Base-by-base conservation (phyloP, 768 basidiomycete species). In the Rhodotorula paludigena region DNA sequence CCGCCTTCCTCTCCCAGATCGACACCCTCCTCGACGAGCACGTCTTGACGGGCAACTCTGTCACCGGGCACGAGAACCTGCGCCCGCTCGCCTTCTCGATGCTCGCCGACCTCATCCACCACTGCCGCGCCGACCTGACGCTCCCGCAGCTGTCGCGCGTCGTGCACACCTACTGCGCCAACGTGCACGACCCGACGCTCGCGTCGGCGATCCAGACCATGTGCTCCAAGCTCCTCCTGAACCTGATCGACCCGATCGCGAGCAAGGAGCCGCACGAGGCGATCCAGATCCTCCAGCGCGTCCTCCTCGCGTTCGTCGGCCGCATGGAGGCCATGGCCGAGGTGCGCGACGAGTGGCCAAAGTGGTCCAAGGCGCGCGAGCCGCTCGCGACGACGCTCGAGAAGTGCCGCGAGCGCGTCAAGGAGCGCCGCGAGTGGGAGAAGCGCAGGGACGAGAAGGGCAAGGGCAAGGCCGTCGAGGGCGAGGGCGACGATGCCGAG, bases 81-180 rank as follows among this genome's bases (percentile, higher is more conserved):
- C 83, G 90, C 33, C 85, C 89, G 3, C 83, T 86, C 47, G 88
- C 89, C 5, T 93, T 92, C 78, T 87, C 86, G 65, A 88, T 90
- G 54, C 85, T 94, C 11, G 92, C 92, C 39, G 96, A 99, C 78
- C 83, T 97, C 18, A 87, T 96, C 62, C 92, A 97, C 76, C 91
- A 96, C 75, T 83, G 93, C 64, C 88, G 91, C 57, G 82, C 81
- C 52, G 92, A 97, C 28, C 84, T 98, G 45, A 85, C 85, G 4
- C 81, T 87, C 9, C 78, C 83, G 15, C 92, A 94, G 74, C 81
- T 97, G 28, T 82, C 85, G 8, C 84, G 85, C 25, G 85, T 94
- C 63, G 85, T 92, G 33, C 85, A 88, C 73, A 85, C 89, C 60
- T 96, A 90, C 77, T 89, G 92, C 2, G 85, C 87, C 56, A 86